phyloP scores from a whole-genome alignment of 257 asterid species.

The Asclepias syriaca region DNA sequence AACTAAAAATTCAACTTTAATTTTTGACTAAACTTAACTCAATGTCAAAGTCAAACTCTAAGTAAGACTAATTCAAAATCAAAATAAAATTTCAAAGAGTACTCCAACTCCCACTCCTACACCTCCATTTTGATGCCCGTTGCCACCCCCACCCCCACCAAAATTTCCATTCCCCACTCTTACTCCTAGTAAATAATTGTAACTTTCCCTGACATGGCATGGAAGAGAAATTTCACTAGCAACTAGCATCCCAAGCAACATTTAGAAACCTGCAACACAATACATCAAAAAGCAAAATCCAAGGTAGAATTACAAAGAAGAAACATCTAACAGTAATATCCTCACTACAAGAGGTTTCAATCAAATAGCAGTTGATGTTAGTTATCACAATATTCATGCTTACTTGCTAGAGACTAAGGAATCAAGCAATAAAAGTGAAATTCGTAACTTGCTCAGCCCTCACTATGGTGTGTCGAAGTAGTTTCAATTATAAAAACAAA shows the following conservation, averaged over 20 bases:
- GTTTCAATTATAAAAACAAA: neutral
- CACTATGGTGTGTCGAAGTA: neutral
- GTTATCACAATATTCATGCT: no score
- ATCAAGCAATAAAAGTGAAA: neutral
- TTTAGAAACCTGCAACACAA: slow-evolving; percentile 47
- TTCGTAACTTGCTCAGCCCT: neutral
- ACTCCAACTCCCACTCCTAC: no score
- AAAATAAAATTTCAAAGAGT: no score
- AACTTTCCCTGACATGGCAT: slow-evolving; percentile 41
- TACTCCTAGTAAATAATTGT: slow-evolving; percentile 17
- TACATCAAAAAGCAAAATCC: neutral
- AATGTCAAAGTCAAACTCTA: no score
- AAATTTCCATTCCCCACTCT: no score
- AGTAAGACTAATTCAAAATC: no score
- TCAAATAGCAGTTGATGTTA: no score
- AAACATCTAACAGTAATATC: neutral
- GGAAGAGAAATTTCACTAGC: slow-evolving; percentile 35
- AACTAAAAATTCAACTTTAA: no score
- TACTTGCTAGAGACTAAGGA: neutral
- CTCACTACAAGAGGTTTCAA: neutral
- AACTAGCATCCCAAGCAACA: slow-evolving; percentile 38
- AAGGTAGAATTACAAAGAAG: neutral
- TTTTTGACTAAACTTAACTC: no score
- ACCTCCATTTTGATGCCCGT: no score
- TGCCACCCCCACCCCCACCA: no score